Conservation (phyloP, 2,329 filamentous ascomycete species). For the Fusarium pininemorale region DNA sequence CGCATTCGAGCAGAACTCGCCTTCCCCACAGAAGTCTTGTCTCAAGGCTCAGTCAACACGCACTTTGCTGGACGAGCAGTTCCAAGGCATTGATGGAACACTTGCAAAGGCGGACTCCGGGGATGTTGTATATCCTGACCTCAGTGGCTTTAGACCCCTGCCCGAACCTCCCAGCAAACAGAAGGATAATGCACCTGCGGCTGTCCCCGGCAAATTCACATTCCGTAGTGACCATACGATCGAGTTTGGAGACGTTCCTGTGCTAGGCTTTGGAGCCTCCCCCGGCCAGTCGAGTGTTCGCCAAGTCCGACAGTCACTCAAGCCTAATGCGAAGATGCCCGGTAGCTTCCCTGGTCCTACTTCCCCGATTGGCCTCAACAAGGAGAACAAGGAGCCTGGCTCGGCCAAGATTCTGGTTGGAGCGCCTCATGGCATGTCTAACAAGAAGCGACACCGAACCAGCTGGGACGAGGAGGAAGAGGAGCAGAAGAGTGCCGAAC, state of each 20-base stretch:
- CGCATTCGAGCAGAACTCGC: slow-evolving; percentile 56
- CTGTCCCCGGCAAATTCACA: slow-evolving; percentile 67
- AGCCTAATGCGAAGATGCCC: slow-evolving; percentile 58
- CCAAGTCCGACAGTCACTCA: slow-evolving; percentile 64
- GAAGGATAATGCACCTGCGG: slow-evolving; percentile 45
- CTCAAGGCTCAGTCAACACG: slow-evolving; percentile 53
- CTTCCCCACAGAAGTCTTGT: slow-evolving; percentile 65
- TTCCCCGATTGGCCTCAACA: slow-evolving; percentile 55
- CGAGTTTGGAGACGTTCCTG: slow-evolving; percentile 59
- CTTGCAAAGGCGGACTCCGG: slow-evolving; percentile 39
- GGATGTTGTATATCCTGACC: slow-evolving; percentile 62
- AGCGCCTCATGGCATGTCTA: slow-evolving; percentile 69
- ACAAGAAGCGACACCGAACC: slow-evolving; percentile 72
- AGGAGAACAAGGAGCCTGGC: slow-evolving; percentile 62
- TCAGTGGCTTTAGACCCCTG: slow-evolving; percentile 54
- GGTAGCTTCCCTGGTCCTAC: slow-evolving; percentile 60
- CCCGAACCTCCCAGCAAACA: slow-evolving; percentile 39
- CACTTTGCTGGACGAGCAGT: slow-evolving; percentile 35
- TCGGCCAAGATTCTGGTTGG: slow-evolving; percentile 51
- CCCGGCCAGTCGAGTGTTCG: slow-evolving; percentile 70
- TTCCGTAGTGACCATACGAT: slow-evolving; percentile 75
- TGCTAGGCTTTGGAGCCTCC: slow-evolving; percentile 64
- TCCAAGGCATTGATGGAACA: slow-evolving; percentile 45
- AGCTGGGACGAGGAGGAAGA: slow-evolving; percentile 66
- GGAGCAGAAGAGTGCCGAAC: slow-evolving; percentile 57